These are phyloP conservation scores for Phylloporus scabripes DNA, from an alignment of 768 basidiomycete genomes.

Conservation along the genomic window DNA sequence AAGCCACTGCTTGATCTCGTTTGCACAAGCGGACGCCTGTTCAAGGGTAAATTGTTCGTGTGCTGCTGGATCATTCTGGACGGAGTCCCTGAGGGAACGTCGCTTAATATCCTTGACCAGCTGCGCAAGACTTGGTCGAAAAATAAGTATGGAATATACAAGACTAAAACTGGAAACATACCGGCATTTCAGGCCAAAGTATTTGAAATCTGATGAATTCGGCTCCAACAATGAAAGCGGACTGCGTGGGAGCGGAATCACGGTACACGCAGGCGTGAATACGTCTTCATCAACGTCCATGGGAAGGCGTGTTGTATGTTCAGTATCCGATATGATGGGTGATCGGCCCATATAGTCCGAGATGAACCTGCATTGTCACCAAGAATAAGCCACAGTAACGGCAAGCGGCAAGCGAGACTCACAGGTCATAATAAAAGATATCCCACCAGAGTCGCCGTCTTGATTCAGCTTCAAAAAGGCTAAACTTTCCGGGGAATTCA, in stretches of 20 bases:
- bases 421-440: constrained; percentile 73
- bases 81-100: constrained; percentile 41
- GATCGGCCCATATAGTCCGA: constrained; percentile 62
- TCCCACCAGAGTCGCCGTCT: constrained; percentile 73
- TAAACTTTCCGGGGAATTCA: constrained; percentile 43
- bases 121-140: constrained; percentile 46
- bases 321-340: constrained; percentile 51
- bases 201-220: constrained; percentile 36
- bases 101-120: constrained; percentile 58
- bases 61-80: constrained; percentile 23
- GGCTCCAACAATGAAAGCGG: constrained; percentile 23
- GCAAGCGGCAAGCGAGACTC: constrained; percentile 27
- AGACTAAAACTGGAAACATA: constrained; percentile 25
- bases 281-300: constrained; percentile 51
- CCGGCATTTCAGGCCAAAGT: constrained; percentile 58
- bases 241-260: constrained; percentile 36
- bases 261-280: constrained; percentile 43
- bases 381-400: constrained; percentile 9
- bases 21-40: constrained; percentile 53
- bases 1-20: constrained; percentile 51
- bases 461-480: constrained; percentile 46
- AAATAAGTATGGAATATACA: constrained; percentile 2
- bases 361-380: constrained; percentile 45
- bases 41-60: constrained; percentile 48
- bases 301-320: constrained; percentile 54